A percentile compares a stretch with the other conserved stretches of the same genome.
phyloP scores from a whole-genome alignment of 495 filamentous ascomycete genomes.

The Xylaria palmicola region DNA sequence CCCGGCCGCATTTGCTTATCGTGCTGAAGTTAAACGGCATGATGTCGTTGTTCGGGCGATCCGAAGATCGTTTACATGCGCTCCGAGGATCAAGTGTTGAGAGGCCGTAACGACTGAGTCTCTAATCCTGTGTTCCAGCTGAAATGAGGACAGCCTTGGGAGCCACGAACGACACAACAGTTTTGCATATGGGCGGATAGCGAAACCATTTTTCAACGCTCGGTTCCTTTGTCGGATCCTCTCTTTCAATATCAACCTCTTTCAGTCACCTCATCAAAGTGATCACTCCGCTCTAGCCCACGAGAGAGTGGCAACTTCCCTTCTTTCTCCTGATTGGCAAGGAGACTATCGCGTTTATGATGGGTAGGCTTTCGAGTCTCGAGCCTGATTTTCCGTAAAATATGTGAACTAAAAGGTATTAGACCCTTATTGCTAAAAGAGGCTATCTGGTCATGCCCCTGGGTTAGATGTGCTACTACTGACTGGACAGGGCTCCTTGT shows the following conservation, averaged over 20 bases:
- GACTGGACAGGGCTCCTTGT: neutral
- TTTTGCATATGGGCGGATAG: neutral
- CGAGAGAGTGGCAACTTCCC: neutral
- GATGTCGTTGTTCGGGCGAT: neutral
- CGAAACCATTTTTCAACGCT: neutral
- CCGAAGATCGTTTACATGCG: neutral
- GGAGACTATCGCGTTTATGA: too few species aligned
- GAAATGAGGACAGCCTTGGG: neutral
- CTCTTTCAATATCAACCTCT: constrained; percentile 5
- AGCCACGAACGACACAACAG: neutral
- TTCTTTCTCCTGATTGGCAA: neutral
- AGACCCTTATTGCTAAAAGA: neutral
- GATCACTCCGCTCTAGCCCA: neutral
- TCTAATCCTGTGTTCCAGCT: neutral
- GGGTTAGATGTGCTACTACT: neutral
- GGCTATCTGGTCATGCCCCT: too few species aligned
- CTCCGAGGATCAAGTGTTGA: neutral
- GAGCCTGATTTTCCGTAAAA: too few species aligned
- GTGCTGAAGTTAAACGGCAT: neutral
- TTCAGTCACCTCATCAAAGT: neutral
- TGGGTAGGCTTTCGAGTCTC: too few species aligned
- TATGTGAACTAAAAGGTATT: too few species aligned
- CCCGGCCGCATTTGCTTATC: neutral
- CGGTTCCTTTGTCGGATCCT: constrained; percentile 1
- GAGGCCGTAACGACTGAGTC: neutral